Conservation (phyloP, 2,329 filamentous ascomycete species). For the Neofusicoccum parvum region DNA sequence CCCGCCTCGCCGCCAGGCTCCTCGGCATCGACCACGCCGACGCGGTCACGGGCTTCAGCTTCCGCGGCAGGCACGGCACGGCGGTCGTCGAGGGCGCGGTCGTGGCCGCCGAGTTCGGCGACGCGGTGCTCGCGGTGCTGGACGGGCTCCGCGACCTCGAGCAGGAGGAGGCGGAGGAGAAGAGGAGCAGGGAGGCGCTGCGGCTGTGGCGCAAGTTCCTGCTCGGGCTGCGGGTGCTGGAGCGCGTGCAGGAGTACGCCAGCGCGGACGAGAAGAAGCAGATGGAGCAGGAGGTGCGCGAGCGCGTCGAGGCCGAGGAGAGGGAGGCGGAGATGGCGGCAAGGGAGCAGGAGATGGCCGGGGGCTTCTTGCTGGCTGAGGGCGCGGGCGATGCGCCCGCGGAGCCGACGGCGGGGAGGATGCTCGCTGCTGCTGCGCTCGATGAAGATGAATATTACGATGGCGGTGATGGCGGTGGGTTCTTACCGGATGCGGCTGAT, state of each 20-base stretch:
- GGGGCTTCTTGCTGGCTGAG: constrained; percentile 51
- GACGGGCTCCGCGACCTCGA: constrained; percentile 67
- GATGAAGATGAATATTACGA: not conserved
- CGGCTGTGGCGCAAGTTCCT: constrained; percentile 62
- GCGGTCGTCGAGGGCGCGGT: constrained; percentile 79
- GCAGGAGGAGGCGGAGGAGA: constrained; percentile 63
- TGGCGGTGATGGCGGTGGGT: constrained; percentile 23
- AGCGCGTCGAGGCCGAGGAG: constrained; percentile 25
- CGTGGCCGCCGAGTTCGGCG: constrained; percentile 69
- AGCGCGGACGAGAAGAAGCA: constrained; percentile 33
- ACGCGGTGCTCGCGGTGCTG: constrained; percentile 72
- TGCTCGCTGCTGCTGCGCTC: not conserved
- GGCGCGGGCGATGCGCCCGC: constrained; percentile 50
- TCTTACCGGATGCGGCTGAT: constrained; percentile 27
- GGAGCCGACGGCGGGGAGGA: constrained; percentile 26
- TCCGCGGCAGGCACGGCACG: constrained; percentile 82
- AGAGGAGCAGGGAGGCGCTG: constrained; percentile 53
- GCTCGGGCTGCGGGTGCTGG: constrained; percentile 67
- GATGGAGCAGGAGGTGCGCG: constrained; percentile 23
- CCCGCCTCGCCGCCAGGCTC: constrained; percentile 71
- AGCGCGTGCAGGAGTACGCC: constrained; percentile 66
- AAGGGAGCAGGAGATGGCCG: constrained; percentile 26
- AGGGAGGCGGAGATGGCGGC: constrained; percentile 22
- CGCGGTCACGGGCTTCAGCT: constrained; percentile 87
- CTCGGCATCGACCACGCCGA: constrained; percentile 84